Evolutionary conservation across 768 basidiomycete species (phyloP).

Genomic region (Psilocybe cyanescens): DNA sequence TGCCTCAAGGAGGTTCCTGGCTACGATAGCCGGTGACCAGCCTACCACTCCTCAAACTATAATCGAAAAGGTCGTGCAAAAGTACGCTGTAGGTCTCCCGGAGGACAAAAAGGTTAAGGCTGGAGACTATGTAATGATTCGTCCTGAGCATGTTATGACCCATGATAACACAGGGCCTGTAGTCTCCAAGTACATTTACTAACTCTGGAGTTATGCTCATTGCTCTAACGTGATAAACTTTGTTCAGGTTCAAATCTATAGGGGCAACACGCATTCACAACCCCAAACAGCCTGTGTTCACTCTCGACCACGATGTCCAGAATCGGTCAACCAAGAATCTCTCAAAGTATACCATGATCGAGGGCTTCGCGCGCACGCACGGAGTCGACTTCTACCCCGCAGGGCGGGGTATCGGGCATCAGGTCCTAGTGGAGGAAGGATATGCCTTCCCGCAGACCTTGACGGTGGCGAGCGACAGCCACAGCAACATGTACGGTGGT

Average conservation of each 20-base stretch:
- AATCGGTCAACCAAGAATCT: slow-evolving; percentile 92
- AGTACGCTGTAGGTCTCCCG: slow-evolving; percentile 91
- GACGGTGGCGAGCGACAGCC: slow-evolving; percentile 95
- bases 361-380: slow-evolving; percentile 85
- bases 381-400: slow-evolving; percentile 96
- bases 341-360: slow-evolving; percentile 89
- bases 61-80: slow-evolving; percentile 98
- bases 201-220: slow-evolving; percentile 6
- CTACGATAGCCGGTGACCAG: slow-evolving; percentile 25
- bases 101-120: slow-evolving; percentile 81
- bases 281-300: slow-evolving; percentile 89
- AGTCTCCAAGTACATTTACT: slow-evolving; percentile 84
- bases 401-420: slow-evolving; percentile 97
- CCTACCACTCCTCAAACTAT: slow-evolving; percentile 72
- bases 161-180: slow-evolving; percentile 99
- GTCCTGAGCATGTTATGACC: slow-evolving; percentile 97
- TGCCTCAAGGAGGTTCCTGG: slow-evolving; percentile 26
- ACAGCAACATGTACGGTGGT: slow-evolving; percentile 99
- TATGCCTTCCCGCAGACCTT: slow-evolving; percentile 96
- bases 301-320: slow-evolving; percentile 98
- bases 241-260: slow-evolving; percentile 87
- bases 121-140: slow-evolving; percentile 99
- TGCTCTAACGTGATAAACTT: slow-evolving; percentile 5
- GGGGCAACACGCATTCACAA: slow-evolving; percentile 85
- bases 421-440: slow-evolving; percentile 96